phyloP scores from a whole-genome alignment of 306 rosid species.

The Abrus pulchellus region DNA sequence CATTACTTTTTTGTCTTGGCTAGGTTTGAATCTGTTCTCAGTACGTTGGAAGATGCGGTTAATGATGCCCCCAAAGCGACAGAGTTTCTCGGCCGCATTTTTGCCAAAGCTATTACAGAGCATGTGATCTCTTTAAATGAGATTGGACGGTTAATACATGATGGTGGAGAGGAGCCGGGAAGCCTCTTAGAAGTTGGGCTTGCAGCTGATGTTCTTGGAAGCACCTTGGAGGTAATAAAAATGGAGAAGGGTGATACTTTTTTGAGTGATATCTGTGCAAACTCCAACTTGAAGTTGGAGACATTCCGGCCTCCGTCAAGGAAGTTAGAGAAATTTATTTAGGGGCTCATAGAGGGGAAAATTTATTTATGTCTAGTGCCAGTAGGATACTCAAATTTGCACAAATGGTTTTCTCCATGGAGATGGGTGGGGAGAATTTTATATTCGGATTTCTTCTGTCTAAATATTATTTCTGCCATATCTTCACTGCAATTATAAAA shows the following conservation, averaged over 20 bases:
- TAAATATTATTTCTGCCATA: constrained; percentile 57
- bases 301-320: constrained; percentile 71
- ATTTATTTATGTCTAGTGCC: constrained; percentile 52
- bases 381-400: constrained; percentile 67
- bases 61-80: constrained; percentile 90
- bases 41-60: constrained; percentile 76
- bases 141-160: constrained; percentile 63
- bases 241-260: constrained; percentile 69
- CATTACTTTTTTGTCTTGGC: constrained; percentile 4
- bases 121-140: constrained; percentile 68
- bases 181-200: constrained; percentile 63
- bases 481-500: constrained; percentile 58
- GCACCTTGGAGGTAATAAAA: constrained; percentile 66
- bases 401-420: constrained; percentile 49
- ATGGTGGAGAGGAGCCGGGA: constrained; percentile 81
- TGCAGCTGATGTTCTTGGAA: constrained; percentile 83
- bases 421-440: constrained; percentile 59
- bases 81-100: constrained; percentile 73
- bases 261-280: constrained; percentile 55
- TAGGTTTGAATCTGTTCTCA: constrained; percentile 82
- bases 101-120: constrained; percentile 69
- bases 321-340: constrained; percentile 75
- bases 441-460: constrained; percentile 58
- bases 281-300: constrained; percentile 71
- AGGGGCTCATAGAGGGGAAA: constrained; percentile 59